phyloP scores from a whole-genome alignment of 148 eudicot genomes.

The Talinum fruticosum region DNA sequence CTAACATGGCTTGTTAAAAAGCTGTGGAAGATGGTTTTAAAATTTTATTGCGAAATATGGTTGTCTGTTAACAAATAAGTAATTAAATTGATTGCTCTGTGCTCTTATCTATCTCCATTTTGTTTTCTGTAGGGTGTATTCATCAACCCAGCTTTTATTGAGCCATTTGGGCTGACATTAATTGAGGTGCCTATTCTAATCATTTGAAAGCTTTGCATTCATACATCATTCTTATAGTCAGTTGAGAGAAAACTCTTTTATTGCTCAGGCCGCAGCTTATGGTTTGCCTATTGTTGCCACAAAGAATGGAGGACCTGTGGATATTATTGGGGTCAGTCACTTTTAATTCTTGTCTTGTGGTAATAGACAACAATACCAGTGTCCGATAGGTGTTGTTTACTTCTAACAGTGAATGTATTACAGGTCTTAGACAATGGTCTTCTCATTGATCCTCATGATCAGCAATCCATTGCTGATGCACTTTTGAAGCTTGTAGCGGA shows the following conservation, averaged over 20 bases:
- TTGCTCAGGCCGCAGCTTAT: constrained; percentile 85
- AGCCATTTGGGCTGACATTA: constrained; percentile 95
- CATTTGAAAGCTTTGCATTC: background rate
- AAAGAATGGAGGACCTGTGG: constrained; percentile 94
- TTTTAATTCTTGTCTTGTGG: background rate
- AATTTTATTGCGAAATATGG: background rate
- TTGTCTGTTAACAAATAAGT: background rate
- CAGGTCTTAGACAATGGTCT: constrained; percentile 89
- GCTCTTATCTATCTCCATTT: constrained; percentile 12
- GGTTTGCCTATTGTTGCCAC: constrained; percentile 96
- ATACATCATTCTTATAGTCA: background rate
- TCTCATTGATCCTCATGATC: constrained; percentile 90
- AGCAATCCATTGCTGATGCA: constrained; percentile 83
- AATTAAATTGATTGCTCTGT: background rate
- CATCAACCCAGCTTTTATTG: constrained; percentile 95
- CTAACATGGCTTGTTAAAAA: background rate
- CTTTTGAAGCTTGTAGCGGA: constrained; percentile 93
- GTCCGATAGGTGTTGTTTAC: background rate
- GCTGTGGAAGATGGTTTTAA: background rate
- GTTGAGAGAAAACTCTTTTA: constrained; percentile 5
- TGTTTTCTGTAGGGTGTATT: constrained; percentile 74
- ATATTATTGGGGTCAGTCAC: constrained; percentile 66
- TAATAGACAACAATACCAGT: background rate
- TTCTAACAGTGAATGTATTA: constrained; percentile 28
- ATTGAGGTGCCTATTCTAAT: constrained; percentile 61